Evolutionary conservation across 306 rosid genomes (phyloP), one percentile per base, ranked within the genome.

Genomic region (Gastrolobium villosum): DNA sequence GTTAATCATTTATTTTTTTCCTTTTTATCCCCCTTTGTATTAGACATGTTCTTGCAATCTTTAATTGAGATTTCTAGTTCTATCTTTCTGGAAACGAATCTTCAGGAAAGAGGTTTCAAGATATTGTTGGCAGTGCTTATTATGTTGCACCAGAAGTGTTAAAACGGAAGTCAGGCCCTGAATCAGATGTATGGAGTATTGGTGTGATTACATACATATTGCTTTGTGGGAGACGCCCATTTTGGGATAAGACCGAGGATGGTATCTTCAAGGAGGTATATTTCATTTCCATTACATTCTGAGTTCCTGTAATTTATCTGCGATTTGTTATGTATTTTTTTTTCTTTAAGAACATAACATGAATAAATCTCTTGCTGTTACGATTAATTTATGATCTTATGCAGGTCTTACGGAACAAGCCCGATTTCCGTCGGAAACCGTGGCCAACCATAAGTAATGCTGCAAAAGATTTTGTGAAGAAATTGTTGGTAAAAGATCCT

Each of bases 181-280:
- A 93, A 86, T 96, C 99, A 9, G 99, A 96, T 87, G 99, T 90
- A 44, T 96, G 99, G 99, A 96, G 99, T 80, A 96, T 96, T 81
- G 99, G 99, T 59, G 98, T 96, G 52, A 96, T 96, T 83, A 93
- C 99, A 63, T 96, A 96, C 82, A 96, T 96, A 84, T 87, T 96
- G 86, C 99, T 96, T 67, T 91, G 96, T 59, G 99, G 99, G 70
- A 90, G 94, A 83, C 99, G 99, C 2, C 99, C 99, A n/a, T 96
- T 96, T 77, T 96, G 99, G 99, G 98, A 96, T 86, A 96, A 90
- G 88, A 96, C 99, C 0, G 99, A 96, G 86, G 99, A 96, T 86
- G 99, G 99, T 79, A 96, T 96, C 85, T 96, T 96, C 87, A 96
- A 93, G 90, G 99, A 96, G 99, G 99, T 96, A 84, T 57, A 65